Evolutionary conservation across 148 eudicot genomes (phyloP), one percentile per base, ranked within the genome.

Genomic region (Tetragonia tetragonoides): DNA sequence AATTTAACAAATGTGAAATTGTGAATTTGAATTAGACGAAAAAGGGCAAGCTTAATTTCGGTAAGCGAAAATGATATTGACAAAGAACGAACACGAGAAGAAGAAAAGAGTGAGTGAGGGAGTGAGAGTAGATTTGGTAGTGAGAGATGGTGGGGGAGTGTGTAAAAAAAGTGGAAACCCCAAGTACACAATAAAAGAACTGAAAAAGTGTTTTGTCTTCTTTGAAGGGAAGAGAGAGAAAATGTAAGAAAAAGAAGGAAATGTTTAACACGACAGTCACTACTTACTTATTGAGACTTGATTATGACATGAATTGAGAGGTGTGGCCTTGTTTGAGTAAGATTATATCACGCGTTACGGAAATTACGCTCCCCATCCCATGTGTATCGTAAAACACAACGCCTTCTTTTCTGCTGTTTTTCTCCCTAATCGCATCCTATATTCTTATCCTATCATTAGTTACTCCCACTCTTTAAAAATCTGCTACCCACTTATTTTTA

Each of bases 281-380:
- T 28, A 28, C 34, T 28, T 28, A 28, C 34, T 28, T 28, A 28
- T 28, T 28, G 34, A 28, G 34, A 28, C 34, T 28, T n/a, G n/a
- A n/a, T n/a, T 28, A 28, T 28, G 34, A 28, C 34, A 28, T 28
- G 34, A 28, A 1, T 20, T 23, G 38, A 63, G 39, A 18, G 23
- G 14, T 7, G 6, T 5, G 38, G 28, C 6, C 6, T 21, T 7
- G 49, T 18, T 42, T 16, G 4, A 10, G 34, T n/a, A 68, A 68
- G 37, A 40, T 44, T 44, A 42, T n/a, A 56, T 34, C 75, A 72
- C 75, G 63, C 63, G 59, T 72, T 34, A 72, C 75, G 62, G 62
- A 56, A 72, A 72, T 72, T 72, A 54, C 75, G 75, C 75, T 72
- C 63, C 75, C 75, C 34, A 72, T 51, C 75, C 75, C 34, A 72